Evolutionary conservation across 805 yeast genomes (phyloP).

Genomic region (Nakazawaea peltata): DNA sequence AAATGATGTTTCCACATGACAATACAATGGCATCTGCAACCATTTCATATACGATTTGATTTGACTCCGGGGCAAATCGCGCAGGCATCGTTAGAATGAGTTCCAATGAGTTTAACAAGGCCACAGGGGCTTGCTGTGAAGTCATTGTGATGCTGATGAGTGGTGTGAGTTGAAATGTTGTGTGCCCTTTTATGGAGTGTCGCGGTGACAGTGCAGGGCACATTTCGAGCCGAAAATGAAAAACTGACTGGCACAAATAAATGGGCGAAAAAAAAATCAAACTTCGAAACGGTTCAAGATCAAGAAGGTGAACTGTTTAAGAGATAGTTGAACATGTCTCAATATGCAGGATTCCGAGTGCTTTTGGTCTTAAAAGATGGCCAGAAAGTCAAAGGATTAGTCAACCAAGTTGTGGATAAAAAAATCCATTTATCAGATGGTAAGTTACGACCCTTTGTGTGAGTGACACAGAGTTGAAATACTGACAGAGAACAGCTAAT

Average conservation of each 20-base stretch:
- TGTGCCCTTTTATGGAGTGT: no score
- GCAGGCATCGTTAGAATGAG: constrained; percentile 4
- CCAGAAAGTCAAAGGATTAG: constrained; percentile 29
- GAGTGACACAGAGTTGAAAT: no score
- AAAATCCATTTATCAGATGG: constrained; percentile 31
- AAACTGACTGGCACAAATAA: no score
- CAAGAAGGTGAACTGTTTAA: no score
- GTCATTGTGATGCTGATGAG: no score
- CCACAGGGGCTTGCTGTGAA: no score
- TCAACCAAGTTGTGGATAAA: constrained; percentile 32
- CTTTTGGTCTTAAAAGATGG: constrained; percentile 34
- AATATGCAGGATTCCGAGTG: constrained; percentile 39
- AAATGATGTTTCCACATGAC: constrained; percentile 33
- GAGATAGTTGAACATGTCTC: constrained; percentile 24
- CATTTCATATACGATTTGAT: constrained; percentile 13
- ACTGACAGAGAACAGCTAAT: background rate
- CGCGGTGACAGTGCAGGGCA: no score
- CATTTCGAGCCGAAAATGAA: no score
- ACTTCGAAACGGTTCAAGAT: no score
- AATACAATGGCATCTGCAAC: constrained; percentile 24
- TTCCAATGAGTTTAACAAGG: constrained; percentile 3
- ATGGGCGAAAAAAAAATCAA: no score
- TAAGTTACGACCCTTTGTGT: constrained; percentile 4
- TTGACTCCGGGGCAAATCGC: constrained; percentile 3
- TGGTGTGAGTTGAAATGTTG: no score